Evolutionary conservation across 305 asterid species (phyloP).

Genomic region (Solanum hybrid): DNA sequence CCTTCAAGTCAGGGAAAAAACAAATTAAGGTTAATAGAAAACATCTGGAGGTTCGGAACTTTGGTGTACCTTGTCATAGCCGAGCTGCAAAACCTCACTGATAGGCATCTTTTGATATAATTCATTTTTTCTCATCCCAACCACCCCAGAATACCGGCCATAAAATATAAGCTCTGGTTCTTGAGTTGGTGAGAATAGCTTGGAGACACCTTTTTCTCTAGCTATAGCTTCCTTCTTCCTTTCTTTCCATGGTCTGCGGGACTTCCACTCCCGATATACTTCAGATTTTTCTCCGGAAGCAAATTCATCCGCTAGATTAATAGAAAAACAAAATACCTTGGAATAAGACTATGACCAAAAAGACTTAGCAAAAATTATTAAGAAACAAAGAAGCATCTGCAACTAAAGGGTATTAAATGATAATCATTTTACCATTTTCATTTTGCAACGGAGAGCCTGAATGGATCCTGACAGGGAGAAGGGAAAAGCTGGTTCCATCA

Average conservation of each 20-base stretch:
- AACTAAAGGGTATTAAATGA: background rate
- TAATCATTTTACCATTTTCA: constrained; percentile 13
- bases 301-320: constrained; percentile 20
- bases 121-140: constrained; percentile 49
- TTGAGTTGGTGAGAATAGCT: constrained; percentile 29
- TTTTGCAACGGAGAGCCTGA: constrained; percentile 35
- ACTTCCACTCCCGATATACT: constrained; percentile 64
- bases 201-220: constrained; percentile 29
- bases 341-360: constrained; percentile 6
- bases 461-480: constrained; percentile 42
- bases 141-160: constrained; percentile 68
- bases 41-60: background rate
- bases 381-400: background rate
- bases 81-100: constrained; percentile 33
- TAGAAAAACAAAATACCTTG: constrained; percentile 9
- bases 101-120: constrained; percentile 30
- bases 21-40: background rate
- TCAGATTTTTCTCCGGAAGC: constrained; percentile 25
- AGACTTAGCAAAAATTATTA: background rate
- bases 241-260: constrained; percentile 75
- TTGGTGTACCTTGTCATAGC: constrained; percentile 67
- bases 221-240: constrained; percentile 56
- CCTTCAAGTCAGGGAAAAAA: background rate
- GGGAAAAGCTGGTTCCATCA: constrained; percentile 80
- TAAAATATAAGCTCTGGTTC: constrained; percentile 80